Percentiles rank a stretch among this genome's conserved stretches.
These are phyloP conservation scores for Oxyria digyna DNA, from an alignment of 148 eudicot genomes.

Conservation along the genomic window DNA sequence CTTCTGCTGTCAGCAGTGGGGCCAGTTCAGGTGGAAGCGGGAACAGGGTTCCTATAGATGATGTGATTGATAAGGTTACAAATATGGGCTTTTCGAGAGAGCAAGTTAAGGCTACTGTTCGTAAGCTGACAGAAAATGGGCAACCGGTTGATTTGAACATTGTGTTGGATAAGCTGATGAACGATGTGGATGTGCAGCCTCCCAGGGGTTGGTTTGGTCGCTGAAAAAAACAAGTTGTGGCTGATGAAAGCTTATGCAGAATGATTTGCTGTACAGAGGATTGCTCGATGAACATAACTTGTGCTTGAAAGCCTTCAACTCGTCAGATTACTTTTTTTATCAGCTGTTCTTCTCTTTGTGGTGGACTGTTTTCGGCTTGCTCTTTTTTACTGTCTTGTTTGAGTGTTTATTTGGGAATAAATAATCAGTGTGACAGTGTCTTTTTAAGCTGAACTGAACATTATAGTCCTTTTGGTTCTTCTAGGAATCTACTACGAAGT, in stretches of 20 bases:
- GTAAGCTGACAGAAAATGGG: slow-evolving; percentile 14
- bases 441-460: slow-evolving; percentile 2
- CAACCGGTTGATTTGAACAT: slow-evolving; percentile 17
- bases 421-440: background rate
- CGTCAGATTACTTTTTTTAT: background rate
- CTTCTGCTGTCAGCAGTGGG: background rate
- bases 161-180: slow-evolving; percentile 24
- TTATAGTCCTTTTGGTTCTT: background rate
- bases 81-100: slow-evolving; percentile 21
- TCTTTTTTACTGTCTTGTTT: background rate
- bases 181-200: background rate
- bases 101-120: slow-evolving; percentile 11
- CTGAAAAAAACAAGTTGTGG: background rate
- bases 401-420: background rate
- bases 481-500: too few relatives aligned
- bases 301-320: background rate
- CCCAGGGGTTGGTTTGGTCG: slow-evolving; percentile 8
- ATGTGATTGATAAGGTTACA: slow-evolving; percentile 16
- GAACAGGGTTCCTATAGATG: slow-evolving; percentile 15
- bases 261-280: background rate
- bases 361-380: background rate
- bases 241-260: background rate
- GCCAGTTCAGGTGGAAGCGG: slow-evolving; percentile 9
- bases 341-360: background rate
- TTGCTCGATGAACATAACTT: slow-evolving; percentile 5